phyloP scores from a whole-genome alignment of 345 rosid genomes.

The Lumnitzera racemosa region DNA sequence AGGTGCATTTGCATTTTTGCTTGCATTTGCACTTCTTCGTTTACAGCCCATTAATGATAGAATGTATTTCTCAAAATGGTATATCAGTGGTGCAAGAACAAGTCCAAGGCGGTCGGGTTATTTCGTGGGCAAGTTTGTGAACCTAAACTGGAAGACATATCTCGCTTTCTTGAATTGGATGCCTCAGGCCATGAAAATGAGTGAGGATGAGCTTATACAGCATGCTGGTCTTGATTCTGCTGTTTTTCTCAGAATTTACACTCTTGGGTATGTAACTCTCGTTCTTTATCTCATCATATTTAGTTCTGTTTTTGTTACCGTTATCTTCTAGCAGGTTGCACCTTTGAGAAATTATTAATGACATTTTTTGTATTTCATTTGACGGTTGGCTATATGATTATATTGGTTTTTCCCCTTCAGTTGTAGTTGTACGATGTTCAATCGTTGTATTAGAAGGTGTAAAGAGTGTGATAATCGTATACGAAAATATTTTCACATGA shows the following conservation, averaged over 20 bases:
- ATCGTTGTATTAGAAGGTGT: no score
- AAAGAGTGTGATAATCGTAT: no score
- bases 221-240: constrained; percentile 99
- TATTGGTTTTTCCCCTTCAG: no score
- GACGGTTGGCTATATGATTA: background rate
- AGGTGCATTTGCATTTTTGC: constrained; percentile 61
- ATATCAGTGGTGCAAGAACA: constrained; percentile 49
- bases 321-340: no score
- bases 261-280: constrained; percentile 54
- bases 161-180: constrained; percentile 93
- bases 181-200: constrained; percentile 94
- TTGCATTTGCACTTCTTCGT: constrained; percentile 84
- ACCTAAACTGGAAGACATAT: constrained; percentile 65
- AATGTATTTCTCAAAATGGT: constrained; percentile 90
- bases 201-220: constrained; percentile 60
- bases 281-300: background rate
- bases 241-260: constrained; percentile 76
- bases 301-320: background rate
- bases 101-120: constrained; percentile 61
- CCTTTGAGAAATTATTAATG: no score
- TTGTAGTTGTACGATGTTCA: no score
- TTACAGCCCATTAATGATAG: constrained; percentile 92
- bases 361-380: constrained; percentile 4
- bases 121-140: constrained; percentile 70
- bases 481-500: no score